Percentiles rank a stretch among this genome's conserved stretches.
Evolutionary conservation across 169 alveolate species (phyloP).

Genomic region (Plasmodium gallinaceum): DNA sequence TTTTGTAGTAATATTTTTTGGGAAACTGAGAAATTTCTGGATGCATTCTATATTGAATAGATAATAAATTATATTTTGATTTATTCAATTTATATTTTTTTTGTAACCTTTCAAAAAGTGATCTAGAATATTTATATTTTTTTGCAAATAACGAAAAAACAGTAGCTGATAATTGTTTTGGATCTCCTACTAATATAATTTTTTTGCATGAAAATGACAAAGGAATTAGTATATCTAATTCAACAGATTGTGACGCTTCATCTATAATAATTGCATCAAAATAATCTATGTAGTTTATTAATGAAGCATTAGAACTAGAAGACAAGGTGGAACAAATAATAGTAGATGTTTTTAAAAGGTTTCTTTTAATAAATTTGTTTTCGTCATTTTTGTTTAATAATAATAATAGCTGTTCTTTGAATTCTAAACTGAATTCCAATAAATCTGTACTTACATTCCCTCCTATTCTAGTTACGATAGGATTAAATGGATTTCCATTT

Average conservation of each 20-base stretch:
- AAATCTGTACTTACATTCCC: slow-evolving; percentile 93
- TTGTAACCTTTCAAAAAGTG: slow-evolving; percentile 92
- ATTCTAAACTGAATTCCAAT: slow-evolving; percentile 89
- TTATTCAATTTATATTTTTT: slow-evolving; percentile 83
- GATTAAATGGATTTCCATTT: slow-evolving; percentile 88
- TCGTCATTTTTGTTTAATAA: slow-evolving; percentile 47
- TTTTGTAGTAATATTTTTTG: slow-evolving; percentile 92
- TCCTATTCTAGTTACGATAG: slow-evolving; percentile 93
- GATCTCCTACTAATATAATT: slow-evolving; percentile 96
- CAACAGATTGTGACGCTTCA: slow-evolving; percentile 98
- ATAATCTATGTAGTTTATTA: slow-evolving; percentile 77
- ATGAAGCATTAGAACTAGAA: slow-evolving; percentile 92
- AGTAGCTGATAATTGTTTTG: slow-evolving; percentile 98
- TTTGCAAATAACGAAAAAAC: slow-evolving; percentile 92
- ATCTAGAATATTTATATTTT: slow-evolving; percentile 85
- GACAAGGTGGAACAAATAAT: slow-evolving; percentile 93
- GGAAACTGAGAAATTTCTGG: slow-evolving; percentile 96
- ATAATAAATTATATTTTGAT: slow-evolving; percentile 84
- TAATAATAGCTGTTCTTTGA: slow-evolving; percentile 84
- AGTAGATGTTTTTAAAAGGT: slow-evolving; percentile 87
- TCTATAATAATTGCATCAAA: slow-evolving; percentile 97
- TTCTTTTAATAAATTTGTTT: slow-evolving; percentile 74
- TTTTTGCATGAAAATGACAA: slow-evolving; percentile 89
- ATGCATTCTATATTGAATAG: slow-evolving; percentile 97
- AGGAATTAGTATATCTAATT: slow-evolving; percentile 85